phyloP scores from a whole-genome alignment of 306 rosid species.

The Boehmeria nivea region DNA sequence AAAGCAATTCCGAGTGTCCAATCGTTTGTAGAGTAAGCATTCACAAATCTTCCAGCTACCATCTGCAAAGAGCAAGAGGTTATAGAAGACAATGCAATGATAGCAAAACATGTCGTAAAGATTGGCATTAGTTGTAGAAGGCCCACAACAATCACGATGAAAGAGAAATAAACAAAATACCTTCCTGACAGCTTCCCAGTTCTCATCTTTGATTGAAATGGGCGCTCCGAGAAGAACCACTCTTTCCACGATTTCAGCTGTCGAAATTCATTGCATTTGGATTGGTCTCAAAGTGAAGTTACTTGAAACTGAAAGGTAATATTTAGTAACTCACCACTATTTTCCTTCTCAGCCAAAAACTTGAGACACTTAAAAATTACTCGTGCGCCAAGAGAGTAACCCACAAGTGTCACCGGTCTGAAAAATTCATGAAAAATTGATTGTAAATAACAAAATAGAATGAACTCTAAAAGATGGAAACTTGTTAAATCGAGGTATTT shows the following conservation, averaged over 20 bases:
- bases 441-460: neutral
- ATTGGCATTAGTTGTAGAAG: neutral
- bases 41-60: conserved; percentile 55
- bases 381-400: conserved; percentile 50
- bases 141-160: neutral
- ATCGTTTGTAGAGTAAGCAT: conserved; percentile 43
- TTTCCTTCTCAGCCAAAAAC: conserved; percentile 22
- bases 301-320: neutral
- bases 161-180: conserved; percentile 10
- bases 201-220: conserved; percentile 42
- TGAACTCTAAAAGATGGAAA: neutral
- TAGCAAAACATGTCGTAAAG: neutral
- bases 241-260: conserved; percentile 46
- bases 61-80: conserved; percentile 29
- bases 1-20: conserved; percentile 54
- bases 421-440: conserved; percentile 9
- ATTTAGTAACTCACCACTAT: conserved; percentile 21
- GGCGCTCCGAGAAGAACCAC: conserved; percentile 53
- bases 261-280: conserved; percentile 9
- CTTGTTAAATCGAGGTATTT: neutral
- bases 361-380: conserved; percentile 44
- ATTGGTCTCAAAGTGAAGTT: conserved; percentile 4
- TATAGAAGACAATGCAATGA: neutral
- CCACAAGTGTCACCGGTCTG: conserved; percentile 56
- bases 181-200: conserved; percentile 48